phyloP scores from a whole-genome alignment of 176 grass and related monocot species.

The Oryza meridionalis region DNA sequence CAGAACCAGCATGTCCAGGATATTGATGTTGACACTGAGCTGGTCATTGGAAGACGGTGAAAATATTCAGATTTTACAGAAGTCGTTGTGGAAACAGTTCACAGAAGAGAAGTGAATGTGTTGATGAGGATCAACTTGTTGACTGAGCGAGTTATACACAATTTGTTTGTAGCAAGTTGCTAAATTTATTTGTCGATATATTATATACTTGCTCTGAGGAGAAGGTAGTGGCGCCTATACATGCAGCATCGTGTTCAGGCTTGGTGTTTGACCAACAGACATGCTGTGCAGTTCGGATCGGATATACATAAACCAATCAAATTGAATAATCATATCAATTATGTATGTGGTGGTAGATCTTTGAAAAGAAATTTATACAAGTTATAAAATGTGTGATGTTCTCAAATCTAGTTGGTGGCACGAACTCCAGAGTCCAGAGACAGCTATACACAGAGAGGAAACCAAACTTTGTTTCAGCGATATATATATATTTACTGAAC shows the following conservation, averaged over 20 bases:
- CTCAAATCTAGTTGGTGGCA: background rate
- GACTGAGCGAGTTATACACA: background rate
- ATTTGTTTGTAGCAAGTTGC: background rate
- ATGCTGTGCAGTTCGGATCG: background rate
- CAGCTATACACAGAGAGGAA: background rate
- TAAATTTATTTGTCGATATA: background rate
- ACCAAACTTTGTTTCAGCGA: background rate
- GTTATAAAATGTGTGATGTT: background rate
- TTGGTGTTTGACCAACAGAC: background rate
- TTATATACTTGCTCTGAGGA: background rate
- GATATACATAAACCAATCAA: background rate
- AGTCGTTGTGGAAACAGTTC: background rate
- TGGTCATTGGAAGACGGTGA: slow-evolving; percentile 52
- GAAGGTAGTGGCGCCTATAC: background rate
- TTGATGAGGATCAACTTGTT: background rate
- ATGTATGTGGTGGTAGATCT: background rate
- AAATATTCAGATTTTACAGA: slow-evolving; percentile 1
- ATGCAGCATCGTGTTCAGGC: background rate
- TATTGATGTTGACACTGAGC: slow-evolving; percentile 53
- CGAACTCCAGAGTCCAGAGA: background rate
- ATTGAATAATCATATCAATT: background rate
- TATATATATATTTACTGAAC: background rate
- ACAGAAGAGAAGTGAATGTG: background rate
- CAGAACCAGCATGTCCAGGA: background rate
- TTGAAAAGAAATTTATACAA: background rate